A percentile compares a stretch with the other conserved stretches of the same genome.
Conservation (phyloP, 2,329 filamentous ascomycete species). For the Penicillium thymicola region DNA sequence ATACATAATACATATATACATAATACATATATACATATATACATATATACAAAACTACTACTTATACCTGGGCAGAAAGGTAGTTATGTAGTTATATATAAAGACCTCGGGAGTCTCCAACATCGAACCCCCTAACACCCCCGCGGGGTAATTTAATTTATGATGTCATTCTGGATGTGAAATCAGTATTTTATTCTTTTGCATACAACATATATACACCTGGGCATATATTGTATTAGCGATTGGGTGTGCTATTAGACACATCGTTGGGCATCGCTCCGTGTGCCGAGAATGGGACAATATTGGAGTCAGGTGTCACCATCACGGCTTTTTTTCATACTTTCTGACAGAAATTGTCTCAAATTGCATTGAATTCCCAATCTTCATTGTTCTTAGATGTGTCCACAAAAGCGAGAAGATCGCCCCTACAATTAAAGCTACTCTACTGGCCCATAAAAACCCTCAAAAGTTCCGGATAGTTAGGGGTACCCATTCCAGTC, state of each 20-base stretch:
- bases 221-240: no score
- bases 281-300: neutral
- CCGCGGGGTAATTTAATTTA: neutral
- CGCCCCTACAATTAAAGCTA: neutral
- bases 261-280: neutral
- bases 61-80: no score
- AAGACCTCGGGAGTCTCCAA: no score
- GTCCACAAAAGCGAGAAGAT: neutral
- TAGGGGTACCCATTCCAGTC: constrained; percentile 35
- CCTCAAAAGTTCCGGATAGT: constrained; percentile 33
- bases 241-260: no score
- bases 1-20: no score
- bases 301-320: neutral
- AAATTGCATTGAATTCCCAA: neutral
- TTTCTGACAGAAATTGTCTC: neutral
- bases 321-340: neutral
- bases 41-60: no score
- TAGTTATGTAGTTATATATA: no score
- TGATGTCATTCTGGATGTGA: neutral
- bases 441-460: constrained; percentile 28
- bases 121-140: neutral
- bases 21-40: neutral
- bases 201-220: no score
- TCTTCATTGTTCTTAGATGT: neutral
- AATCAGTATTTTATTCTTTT: neutral